phyloP scores from a whole-genome alignment of 75 land plant species.

The Pseudotsuga menziesii region DNA sequence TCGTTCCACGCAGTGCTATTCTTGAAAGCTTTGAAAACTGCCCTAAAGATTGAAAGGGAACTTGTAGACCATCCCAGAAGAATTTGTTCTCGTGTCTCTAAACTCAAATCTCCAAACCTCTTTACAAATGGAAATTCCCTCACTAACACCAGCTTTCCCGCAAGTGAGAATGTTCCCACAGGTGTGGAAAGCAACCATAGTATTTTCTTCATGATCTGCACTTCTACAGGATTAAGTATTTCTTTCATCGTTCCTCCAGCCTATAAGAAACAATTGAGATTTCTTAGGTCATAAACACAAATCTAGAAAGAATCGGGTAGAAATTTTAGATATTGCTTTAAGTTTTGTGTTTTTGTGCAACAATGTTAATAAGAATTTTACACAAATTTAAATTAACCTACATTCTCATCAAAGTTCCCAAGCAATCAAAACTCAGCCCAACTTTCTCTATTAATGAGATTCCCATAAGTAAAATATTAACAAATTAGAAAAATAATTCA shows the following conservation, averaged over 20 bases:
- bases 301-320: neutral
- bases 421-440: too few relatives aligned
- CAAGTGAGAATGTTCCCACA: constrained; percentile 9
- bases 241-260: neutral
- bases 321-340: neutral
- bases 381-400: neutral
- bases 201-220: neutral
- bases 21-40: neutral
- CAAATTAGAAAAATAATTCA: neutral
- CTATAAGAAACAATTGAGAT: neutral
- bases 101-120: constrained; percentile 3
- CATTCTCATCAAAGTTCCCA: too few relatives aligned
- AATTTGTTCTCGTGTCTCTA: constrained; percentile 10
- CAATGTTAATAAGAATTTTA: neutral
- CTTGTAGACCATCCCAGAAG: constrained; percentile 13
- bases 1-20: constrained; percentile 4
- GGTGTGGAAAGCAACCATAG: constrained; percentile 21
- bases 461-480: too few relatives aligned
- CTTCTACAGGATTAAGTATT: neutral
- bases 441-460: too few relatives aligned
- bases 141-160: neutral
- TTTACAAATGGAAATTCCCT: constrained; percentile 4
- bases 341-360: neutral
- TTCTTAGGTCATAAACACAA: neutral
- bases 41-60: neutral